These are phyloP conservation scores for Umbilicus rupestris DNA, from an alignment of 164 flowering plant species.

Conservation along the genomic window DNA sequence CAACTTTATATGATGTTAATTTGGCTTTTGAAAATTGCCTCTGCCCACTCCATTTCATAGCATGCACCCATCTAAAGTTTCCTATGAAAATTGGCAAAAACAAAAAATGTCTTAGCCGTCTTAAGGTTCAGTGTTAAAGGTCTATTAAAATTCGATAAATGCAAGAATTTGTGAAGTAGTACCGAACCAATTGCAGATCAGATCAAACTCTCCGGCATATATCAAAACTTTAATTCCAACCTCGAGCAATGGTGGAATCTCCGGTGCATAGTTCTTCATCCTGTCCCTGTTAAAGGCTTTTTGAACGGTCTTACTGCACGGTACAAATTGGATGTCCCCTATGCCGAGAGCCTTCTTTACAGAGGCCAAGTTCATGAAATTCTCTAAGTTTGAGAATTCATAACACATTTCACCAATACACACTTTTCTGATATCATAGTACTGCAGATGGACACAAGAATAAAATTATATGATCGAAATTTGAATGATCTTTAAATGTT, in stretches of 20 bases:
- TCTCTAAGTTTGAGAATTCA: too few species aligned
- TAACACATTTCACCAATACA: slow-evolving; percentile 52
- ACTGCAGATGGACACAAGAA: too few species aligned
- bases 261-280: slow-evolving; percentile 68
- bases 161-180: too few species aligned
- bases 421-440: slow-evolving; percentile 65
- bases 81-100: slow-evolving; percentile 15
- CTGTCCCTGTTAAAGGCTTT: slow-evolving; percentile 57
- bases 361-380: too few species aligned
- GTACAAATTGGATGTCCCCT: slow-evolving; percentile 52
- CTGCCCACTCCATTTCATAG: slow-evolving; percentile 87
- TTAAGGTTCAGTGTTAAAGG: too few species aligned
- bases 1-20: slow-evolving; percentile 42
- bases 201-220: too few species aligned
- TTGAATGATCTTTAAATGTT: too few species aligned
- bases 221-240: slow-evolving; percentile 53
- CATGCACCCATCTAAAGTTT: slow-evolving; percentile 71
- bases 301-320: slow-evolving; percentile 59
- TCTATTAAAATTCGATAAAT: slow-evolving; percentile 13
- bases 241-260: slow-evolving; percentile 58
- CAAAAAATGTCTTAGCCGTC: too few species aligned
- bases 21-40: slow-evolving; percentile 40
- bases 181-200: too few species aligned
- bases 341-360: too few species aligned
- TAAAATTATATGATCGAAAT: background rate